Evolutionary conservation across 805 yeast species (phyloP), one percentile per base, ranked within the genome.

Genomic region (Candida loeiensis): DNA sequence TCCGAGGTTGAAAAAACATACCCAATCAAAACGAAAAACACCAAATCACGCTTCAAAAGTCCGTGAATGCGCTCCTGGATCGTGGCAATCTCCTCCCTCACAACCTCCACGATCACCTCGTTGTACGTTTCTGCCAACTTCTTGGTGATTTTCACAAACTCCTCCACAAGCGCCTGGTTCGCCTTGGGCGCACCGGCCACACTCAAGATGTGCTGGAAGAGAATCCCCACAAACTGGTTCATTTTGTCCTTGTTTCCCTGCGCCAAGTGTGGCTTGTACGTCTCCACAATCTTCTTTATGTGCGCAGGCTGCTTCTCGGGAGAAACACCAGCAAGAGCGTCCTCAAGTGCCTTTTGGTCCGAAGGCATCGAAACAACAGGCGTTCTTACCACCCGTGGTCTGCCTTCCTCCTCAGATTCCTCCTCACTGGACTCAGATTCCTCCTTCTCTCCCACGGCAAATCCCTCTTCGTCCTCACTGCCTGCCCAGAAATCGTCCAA

Each of bases 1-100:
- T 93, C 99, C 0, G 99, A 93, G 1, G 97, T 88, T 0, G 99
- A 90, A 56, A 85, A 93, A 4, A 89, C 57, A 39, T 74, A 69
- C 5, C 97, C 97, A 42, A 90, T 71, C 4, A 88, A 51, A 0
- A 80, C 70, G 53, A 82, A 85, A 44, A 84, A 76, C 4, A 86
- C 61, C 43, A 88, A 61, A 55, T 89, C 95, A 41, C 56, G 45
- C 40, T 50, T 49, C 24, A 14, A 55, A 38, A 8, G 37, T 15
- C 16, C 16, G 13, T 29, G 50, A 19, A 84, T 69, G 45, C 82
- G 70, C 24, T 58, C 61, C 55, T 80, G 89, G 16, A 81, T 67
- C n/a, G 66, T 68, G 26, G 54, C 58, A 15, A 89, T 68, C 32
- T 77, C 75, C 1, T 58, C 66, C 54, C 96, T 71, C 49, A 81